These are phyloP conservation scores for Emergomyces orientalis DNA, from an alignment of 2,329 filamentous ascomycete genomes.

Conservation along the genomic window DNA sequence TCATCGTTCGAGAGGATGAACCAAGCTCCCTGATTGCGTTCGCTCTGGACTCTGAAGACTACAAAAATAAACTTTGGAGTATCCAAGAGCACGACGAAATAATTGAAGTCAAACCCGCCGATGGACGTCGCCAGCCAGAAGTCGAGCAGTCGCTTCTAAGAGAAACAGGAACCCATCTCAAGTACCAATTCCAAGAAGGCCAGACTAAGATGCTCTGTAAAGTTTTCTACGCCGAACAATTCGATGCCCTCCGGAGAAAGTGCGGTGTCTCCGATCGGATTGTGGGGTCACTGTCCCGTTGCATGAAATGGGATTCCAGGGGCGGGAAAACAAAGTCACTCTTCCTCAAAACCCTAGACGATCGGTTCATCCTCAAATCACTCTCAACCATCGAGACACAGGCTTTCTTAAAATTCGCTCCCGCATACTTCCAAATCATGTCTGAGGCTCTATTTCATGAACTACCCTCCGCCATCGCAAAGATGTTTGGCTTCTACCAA, in stretches of 20 bases:
- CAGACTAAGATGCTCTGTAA: slow-evolving; percentile 96
- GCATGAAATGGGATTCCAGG: slow-evolving; percentile 95
- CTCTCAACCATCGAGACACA: slow-evolving; percentile 84
- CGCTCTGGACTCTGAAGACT: slow-evolving; percentile 78
- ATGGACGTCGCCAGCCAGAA: slow-evolving; percentile 51
- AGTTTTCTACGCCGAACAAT: slow-evolving; percentile 96
- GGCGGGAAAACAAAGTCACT: slow-evolving; percentile 97
- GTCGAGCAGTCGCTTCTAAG: slow-evolving; percentile 79
- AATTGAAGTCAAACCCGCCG: slow-evolving; percentile 23
- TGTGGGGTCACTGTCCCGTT: slow-evolving; percentile 87
- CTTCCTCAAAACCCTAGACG: slow-evolving; percentile 92
- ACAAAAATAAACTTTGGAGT: slow-evolving; percentile 61
- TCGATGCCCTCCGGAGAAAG: slow-evolving; percentile 85
- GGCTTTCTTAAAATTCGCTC: slow-evolving; percentile 89
- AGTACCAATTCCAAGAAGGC: slow-evolving; percentile 90
- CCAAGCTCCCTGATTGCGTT: slow-evolving; percentile 94
- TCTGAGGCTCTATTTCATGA: slow-evolving; percentile 92
- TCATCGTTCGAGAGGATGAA: slow-evolving; percentile 95
- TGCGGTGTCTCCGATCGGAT: slow-evolving; percentile 91
- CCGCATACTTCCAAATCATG: slow-evolving; percentile 96
- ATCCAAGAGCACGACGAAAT: slow-evolving; percentile 31
- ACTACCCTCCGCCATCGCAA: slow-evolving; percentile 90
- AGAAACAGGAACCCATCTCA: slow-evolving; percentile 81
- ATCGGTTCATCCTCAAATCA: slow-evolving; percentile 86
- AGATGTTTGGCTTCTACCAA: slow-evolving; percentile 98